A percentile compares a stretch with the other conserved stretches of the same genome.
These are phyloP conservation scores for Beauveria caledonica DNA, from an alignment of 2,329 filamentous ascomycete genomes.

Conservation along the genomic window DNA sequence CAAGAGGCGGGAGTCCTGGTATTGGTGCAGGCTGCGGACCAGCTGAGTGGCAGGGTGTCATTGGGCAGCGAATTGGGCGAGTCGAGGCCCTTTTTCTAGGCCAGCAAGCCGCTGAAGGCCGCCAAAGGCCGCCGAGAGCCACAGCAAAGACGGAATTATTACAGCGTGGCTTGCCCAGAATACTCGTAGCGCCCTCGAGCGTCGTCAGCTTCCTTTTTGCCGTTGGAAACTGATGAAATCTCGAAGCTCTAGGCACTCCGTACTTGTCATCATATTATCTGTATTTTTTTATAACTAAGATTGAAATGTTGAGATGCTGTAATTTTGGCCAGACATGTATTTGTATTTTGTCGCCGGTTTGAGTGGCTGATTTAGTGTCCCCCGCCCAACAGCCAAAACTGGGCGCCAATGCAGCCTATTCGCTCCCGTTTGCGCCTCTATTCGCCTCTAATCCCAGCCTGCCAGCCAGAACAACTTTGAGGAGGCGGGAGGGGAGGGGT, in stretches of 20 bases:
- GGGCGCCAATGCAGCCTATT: slow-evolving; percentile 5
- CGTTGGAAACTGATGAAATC: too few relatives aligned
- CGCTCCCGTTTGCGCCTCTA: neutral
- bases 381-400: neutral
- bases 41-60: neutral
- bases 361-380: neutral
- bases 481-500: neutral
- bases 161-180: neutral
- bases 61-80: neutral
- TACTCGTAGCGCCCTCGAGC: neutral
- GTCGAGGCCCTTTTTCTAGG: neutral
- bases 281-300: too few relatives aligned
- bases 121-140: neutral
- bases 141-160: neutral
- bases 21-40: neutral
- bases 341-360: neutral
- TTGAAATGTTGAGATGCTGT: too few relatives aligned
- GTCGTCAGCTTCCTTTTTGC: neutral
- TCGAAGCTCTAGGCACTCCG: too few relatives aligned
- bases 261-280: too few relatives aligned
- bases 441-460: neutral
- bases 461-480: too few relatives aligned
- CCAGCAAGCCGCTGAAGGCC: neutral
- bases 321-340: too few relatives aligned
- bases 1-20: neutral